Percentiles rank a stretch among this genome's conserved stretches.
Evolutionary conservation across 2,329 filamentous ascomycete genomes (phyloP).

Genomic region (Microthyrium microscopicum): DNA sequence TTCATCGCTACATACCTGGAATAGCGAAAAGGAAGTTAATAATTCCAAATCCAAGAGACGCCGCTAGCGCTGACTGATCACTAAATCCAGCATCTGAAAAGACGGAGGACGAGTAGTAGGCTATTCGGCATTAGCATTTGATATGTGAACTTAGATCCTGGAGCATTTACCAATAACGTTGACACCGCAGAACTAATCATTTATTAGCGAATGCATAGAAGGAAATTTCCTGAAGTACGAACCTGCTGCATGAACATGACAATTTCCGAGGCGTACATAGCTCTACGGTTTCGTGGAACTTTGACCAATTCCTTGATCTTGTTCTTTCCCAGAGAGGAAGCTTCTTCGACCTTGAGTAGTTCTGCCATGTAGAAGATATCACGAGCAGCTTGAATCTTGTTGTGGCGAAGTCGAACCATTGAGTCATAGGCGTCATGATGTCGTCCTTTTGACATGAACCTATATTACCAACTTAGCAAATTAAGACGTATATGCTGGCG

Average conservation of each 20-base stretch:
- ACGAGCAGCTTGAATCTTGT: slow-evolving; percentile 36
- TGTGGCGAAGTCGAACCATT: slow-evolving; percentile 20
- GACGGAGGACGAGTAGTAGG: slow-evolving; percentile 15
- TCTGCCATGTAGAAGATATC: slow-evolving; percentile 33
- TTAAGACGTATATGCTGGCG: slow-evolving; percentile 31
- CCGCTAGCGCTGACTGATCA: slow-evolving; percentile 1
- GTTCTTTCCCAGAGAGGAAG: slow-evolving; percentile 16
- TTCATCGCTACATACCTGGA: too few relatives aligned
- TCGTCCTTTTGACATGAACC: slow-evolving; percentile 23
- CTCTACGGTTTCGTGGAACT: slow-evolving; percentile 18
- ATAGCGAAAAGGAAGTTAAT: slow-evolving; percentile 30
- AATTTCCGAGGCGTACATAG: slow-evolving; percentile 17
- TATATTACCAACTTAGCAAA: slow-evolving; percentile 22
- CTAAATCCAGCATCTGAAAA: slow-evolving; percentile 13
- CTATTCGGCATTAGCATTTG: too few relatives aligned
- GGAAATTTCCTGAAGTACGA: neutral
- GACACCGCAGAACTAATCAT: slow-evolving; percentile 6
- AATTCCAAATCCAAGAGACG: slow-evolving; percentile 27
- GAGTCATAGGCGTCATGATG: slow-evolving; percentile 21
- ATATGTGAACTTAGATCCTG: slow-evolving; percentile 17
- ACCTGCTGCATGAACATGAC: slow-evolving; percentile 22
- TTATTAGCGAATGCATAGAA: neutral
- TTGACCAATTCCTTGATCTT: slow-evolving; percentile 19
- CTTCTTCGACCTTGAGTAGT: slow-evolving; percentile 20
- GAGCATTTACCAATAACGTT: slow-evolving; percentile 1